These are phyloP conservation scores for Amaranthus hypochondriacus DNA, from an alignment of 148 eudicot species.

Conservation along the genomic window DNA sequence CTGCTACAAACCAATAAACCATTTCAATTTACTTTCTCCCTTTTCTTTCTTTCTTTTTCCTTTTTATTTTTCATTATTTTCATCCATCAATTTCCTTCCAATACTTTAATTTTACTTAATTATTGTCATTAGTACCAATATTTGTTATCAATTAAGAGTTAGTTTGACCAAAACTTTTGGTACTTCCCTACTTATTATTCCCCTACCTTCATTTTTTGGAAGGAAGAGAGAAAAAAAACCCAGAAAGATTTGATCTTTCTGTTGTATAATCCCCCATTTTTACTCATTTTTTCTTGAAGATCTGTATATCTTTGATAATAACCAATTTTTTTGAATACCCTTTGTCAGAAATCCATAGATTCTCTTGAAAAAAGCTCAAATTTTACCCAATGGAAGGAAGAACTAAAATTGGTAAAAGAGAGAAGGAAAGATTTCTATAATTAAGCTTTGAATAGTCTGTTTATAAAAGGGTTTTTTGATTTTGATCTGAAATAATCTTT, in stretches of 20 bases:
- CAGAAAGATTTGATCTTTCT: too few species aligned
- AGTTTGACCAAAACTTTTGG: slow-evolving; percentile 27
- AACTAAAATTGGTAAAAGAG: neutral
- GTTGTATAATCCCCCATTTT: too few species aligned
- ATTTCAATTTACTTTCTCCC: neutral
- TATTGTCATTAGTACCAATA: slow-evolving; percentile 15
- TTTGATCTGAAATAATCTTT: slow-evolving; percentile 1
- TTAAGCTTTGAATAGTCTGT: slow-evolving; percentile 5
- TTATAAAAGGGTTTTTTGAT: too few species aligned
- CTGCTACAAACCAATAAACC: too few species aligned
- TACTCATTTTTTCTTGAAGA: neutral
- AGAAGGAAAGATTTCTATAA: neutral
- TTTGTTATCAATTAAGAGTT: slow-evolving; percentile 4
- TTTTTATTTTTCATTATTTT: neutral
- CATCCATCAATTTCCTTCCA: slow-evolving; percentile 12
- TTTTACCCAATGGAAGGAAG: slow-evolving; percentile 17
- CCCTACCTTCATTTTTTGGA: slow-evolving; percentile 13
- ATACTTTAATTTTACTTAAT: slow-evolving; percentile 12
- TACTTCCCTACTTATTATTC: slow-evolving; percentile 23
- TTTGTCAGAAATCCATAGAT: slow-evolving; percentile 24
- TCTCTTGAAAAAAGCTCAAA: slow-evolving; percentile 18
- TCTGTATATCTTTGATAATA: neutral
- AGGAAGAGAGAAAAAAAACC: neutral
- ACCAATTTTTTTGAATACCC: neutral
- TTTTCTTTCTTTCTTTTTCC: neutral